Evolutionary conservation across 352 stramenopile genomes (phyloP), one percentile per base, ranked within the genome.

Genomic region (Pythium phragmitis): DNA sequence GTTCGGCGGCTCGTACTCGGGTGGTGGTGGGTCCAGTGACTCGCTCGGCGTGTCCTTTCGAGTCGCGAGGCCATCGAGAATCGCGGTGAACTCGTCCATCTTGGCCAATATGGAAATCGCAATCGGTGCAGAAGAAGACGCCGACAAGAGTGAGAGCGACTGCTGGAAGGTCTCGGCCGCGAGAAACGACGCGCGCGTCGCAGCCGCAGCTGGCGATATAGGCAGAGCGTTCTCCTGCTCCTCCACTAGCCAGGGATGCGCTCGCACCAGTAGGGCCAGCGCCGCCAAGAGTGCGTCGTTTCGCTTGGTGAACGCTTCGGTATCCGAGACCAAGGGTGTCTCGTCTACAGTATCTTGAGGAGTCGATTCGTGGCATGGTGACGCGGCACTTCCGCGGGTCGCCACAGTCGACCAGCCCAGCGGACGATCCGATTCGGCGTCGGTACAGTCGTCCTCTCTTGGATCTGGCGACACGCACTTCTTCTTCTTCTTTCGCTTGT

Each of bases 91-190:
- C 17, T 60, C 56, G 19, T 70, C 50, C 19, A 62, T 65, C 23
- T 70, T 70, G 13, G 12, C 21, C 21, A 21, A 21, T 21, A 21
- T 21, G 21, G 21, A 21, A 21, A 21, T 21, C 21, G 21, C 21
- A 21, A 21, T 21, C 21, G 1, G 34, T 52, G 13, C 1, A 63
- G 50, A 57, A 2, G 23, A 30, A 3, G 53, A 52, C 1, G 46
- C 39, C 42, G 60, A 33, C 42, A 70, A 34, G 19, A 62, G 17
- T 12, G n/a, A 13, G 1, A 70, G 43, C 16, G 56, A 63, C 34
- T 70, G 63, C 43, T 58, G 51, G 28, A 65, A 70, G 2, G 63
- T 28, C 34, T 70, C 63, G 0, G 63, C 63, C 5, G 56, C 63
- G 30, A 70, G 43, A 57, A 65, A 70, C 5, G 57, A 42, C 23